Base-by-base conservation (phyloP, 169 alveolate genomes). In the Theileria annulata region DNA sequence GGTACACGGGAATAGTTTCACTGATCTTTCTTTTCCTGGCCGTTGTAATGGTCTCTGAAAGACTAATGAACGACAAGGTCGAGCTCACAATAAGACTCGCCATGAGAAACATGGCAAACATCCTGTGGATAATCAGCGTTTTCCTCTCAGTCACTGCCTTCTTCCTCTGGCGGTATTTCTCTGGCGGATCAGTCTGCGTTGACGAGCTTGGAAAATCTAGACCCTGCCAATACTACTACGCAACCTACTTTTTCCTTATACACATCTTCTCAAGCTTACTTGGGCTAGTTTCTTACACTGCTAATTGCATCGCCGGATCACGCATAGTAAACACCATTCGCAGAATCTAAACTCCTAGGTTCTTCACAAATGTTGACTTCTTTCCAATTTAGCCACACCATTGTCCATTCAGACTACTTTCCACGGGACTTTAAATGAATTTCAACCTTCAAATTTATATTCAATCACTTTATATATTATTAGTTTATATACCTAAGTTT, bases 101-200 rank as follows among this genome's bases (percentile, higher is more conserved):
- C 31, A 30, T 66, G 27, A 73, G 60, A 19, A 54, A 68, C 31
- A 3, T 71, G 33, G 49, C 35, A 0, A 30, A 13, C 31, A 8
- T 67, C 30, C 19, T 48, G 25, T 83, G 90, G 90, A 35, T 71
- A 9, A n/a, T 37, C 23, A 63, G 85, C 0, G 28, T 67, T 25
- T 30, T 66, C 23, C 35, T 83, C 25, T 63, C 71, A 3, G 30
- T 77, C 13, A 30, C 30, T 6, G 79, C 72, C 9, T 77, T 79
- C 31, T 6, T 51, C 25, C 28, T 23, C 25, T 76, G 73, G 74
- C 48, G 28, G 30, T 27, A 17, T 10, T 51, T 58, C 51, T 9
- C 82, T 23, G 74, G 66, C 12, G 42, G 63, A 5, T 6, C 78
- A n/a, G 31, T 49, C 17, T 83, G 85, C 78, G 77, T 83, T 25